Evolutionary conservation across 2,329 filamentous ascomycete species (phyloP).

Genomic region (Fusarium neocosmosporiellum): DNA sequence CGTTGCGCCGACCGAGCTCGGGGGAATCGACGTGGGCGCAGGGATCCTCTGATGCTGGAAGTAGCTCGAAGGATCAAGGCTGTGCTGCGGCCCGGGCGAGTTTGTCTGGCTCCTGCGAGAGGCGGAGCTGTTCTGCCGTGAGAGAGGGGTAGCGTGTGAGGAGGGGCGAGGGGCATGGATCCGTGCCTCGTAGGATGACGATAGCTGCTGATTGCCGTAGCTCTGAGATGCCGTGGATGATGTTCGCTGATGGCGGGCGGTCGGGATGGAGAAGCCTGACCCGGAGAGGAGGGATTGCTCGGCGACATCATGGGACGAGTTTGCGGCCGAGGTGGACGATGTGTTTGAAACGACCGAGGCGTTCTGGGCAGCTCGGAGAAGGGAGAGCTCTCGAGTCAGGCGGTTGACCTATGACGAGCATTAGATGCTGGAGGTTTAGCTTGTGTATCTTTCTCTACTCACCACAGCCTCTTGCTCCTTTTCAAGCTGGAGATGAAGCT

Average conservation of each 20-base stretch:
- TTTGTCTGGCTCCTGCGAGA: constrained; percentile 64
- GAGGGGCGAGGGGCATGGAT: constrained; percentile 60
- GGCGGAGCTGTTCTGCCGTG: constrained; percentile 66
- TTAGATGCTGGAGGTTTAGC: background rate
- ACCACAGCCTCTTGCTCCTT: constrained; percentile 96
- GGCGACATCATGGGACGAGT: constrained; percentile 60
- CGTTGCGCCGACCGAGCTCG: constrained; percentile 55
- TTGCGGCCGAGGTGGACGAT: constrained; percentile 69
- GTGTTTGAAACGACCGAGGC: constrained; percentile 73
- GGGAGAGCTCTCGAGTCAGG: constrained; percentile 85
- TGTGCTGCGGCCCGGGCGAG: constrained; percentile 59
- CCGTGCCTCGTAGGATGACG: constrained; percentile 51
- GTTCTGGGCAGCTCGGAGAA: constrained; percentile 79
- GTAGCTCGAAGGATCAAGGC: constrained; percentile 58
- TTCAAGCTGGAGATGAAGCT: constrained; percentile 89
- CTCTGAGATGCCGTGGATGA: constrained; percentile 68
- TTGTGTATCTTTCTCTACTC: constrained; percentile 44
- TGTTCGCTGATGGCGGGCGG: constrained; percentile 67
- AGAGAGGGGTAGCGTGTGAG: constrained; percentile 57
- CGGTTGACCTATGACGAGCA: constrained; percentile 78
- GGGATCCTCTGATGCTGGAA: constrained; percentile 61
- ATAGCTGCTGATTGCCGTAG: constrained; percentile 51
- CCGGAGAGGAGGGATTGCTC: constrained; percentile 67
- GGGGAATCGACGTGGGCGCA: constrained; percentile 45
- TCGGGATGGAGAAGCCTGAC: constrained; percentile 68